Conservation (phyloP, 225 moss, liverwort and hornwort genomes). For the Neckera pumila region DNA sequence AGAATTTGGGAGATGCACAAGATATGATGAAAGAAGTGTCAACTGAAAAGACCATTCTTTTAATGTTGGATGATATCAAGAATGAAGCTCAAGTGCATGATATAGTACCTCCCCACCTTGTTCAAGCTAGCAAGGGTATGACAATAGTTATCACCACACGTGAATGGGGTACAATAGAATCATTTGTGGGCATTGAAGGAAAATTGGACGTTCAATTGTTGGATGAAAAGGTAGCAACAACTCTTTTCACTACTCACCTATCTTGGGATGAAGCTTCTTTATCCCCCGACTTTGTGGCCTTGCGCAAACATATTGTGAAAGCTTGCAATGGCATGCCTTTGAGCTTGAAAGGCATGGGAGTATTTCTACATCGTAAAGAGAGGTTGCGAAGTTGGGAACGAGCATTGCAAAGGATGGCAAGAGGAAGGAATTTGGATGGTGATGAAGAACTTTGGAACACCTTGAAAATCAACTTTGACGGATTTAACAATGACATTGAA, state of each 20-base stretch:
- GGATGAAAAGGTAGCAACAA: not conserved
- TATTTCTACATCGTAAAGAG: not conserved
- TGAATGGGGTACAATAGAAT: not conserved
- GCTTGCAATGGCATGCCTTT: not conserved
- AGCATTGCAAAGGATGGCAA: not conserved
- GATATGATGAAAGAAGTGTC: too few species aligned
- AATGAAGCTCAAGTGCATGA: not conserved
- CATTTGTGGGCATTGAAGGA: not conserved
- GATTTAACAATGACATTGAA: not conserved
- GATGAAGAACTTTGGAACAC: not conserved
- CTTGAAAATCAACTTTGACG: not conserved
- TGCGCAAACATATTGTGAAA: not conserved
- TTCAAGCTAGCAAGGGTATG: not conserved
- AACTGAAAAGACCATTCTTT: not conserved
- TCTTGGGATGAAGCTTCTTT: not conserved
- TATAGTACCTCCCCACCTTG: not conserved
- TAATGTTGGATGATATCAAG: not conserved
- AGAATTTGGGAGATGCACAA: too few species aligned
- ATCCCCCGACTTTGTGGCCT: fast-evolving
- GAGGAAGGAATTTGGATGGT: not conserved
- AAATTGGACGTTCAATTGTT: not conserved
- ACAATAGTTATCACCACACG: not conserved
- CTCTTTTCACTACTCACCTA: not conserved
- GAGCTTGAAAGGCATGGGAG: not conserved
- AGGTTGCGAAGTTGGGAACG: not conserved